Evolutionary conservation across 2,329 filamentous ascomycete genomes (phyloP).

Genomic region (Fusarium siculi): DNA sequence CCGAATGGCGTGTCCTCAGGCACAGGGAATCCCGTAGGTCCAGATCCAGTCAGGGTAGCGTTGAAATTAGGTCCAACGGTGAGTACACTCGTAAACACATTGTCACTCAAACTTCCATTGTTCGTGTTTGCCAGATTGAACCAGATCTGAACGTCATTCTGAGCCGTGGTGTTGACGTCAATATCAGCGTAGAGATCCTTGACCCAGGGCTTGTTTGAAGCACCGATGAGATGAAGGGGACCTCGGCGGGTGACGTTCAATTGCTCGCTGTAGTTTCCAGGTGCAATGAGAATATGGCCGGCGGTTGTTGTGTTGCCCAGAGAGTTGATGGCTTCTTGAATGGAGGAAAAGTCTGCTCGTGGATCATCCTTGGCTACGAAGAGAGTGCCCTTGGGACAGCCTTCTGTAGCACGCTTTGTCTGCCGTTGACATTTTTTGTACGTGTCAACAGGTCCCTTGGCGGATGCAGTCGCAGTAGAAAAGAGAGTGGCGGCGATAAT

Average conservation of each 20-base stretch:
- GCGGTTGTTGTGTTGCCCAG: conserved; percentile 46
- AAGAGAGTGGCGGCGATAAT: conserved; percentile 2
- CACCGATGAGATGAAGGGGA: conserved; percentile 70
- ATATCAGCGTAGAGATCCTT: conserved; percentile 53
- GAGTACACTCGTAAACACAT: conserved; percentile 70
- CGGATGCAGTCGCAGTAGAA: background rate
- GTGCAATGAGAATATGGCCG: conserved; percentile 64
- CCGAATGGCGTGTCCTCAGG: conserved; percentile 71
- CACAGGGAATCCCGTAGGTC: conserved; percentile 70
- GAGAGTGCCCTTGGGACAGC: conserved; percentile 54
- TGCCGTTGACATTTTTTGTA: conserved; percentile 34
- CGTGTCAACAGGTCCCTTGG: conserved; percentile 25
- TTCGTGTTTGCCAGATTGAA: conserved; percentile 64
- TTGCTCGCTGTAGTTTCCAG: conserved; percentile 71
- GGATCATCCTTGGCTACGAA: conserved; percentile 52
- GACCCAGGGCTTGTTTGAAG: conserved; percentile 55
- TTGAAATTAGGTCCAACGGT: conserved; percentile 73
- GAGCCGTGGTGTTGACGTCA: conserved; percentile 51
- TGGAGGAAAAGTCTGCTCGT: conserved; percentile 51
- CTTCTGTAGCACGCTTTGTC: conserved; percentile 39
- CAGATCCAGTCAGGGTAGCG: conserved; percentile 69
- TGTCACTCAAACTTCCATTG: conserved; percentile 61
- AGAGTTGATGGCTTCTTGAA: conserved; percentile 55
- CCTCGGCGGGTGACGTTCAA: conserved; percentile 72
- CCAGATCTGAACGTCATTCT: conserved; percentile 65